Evolutionary conservation across 1,284 basidiomycete genomes (phyloP), one percentile per base, ranked within the genome.

Genomic region (Naganishia liquefaciens): DNA sequence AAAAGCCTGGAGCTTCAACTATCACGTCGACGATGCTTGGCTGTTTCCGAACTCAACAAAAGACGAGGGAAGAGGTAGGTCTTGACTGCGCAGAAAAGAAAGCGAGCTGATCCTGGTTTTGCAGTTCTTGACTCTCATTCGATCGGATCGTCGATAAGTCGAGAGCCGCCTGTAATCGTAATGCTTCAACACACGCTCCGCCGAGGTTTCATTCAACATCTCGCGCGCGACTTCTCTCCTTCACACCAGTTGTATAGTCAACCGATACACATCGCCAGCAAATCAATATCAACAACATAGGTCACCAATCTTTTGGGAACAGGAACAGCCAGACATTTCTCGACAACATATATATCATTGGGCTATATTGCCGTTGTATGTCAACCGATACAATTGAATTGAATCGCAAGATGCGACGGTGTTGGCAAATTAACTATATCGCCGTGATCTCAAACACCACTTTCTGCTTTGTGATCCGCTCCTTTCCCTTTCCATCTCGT

Each of bases 21-120:
- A 90, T 96, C 39, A 99, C 96, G 1, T 94, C 91, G n/a, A 97
- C 94, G 72, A 99, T 99, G 96, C 83, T 98, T 62, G 96, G 96
- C 13, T 96, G 92, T 74, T 99, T 99, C 85, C 86, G 96, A 63
- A 89, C 91, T 15, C 90, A 93, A 71, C 93, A 96, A 79, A 99
- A 99, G 82, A 99, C 96, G 27, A 85, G 96, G 44, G 95, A 97
- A 79, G 96, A 99, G 70, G 64, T 61, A 25, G 46, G 27, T 44
- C 17, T 17, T 10, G 2, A 23, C 9, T 13, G 13, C 28, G 17
- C 27, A 23, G 17, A 11, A 17, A 30, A 28, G 33, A 37, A 37
- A 37, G 33, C 37, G 5, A 53, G 10, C 19, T 15, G 28, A 25
- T 33, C 25, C 28, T n/a, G 9, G 3, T 7, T 43, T 25, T 7